phyloP scores from a whole-genome alignment of 805 yeast genomes.

The Lipomyces chichibuensis region DNA sequence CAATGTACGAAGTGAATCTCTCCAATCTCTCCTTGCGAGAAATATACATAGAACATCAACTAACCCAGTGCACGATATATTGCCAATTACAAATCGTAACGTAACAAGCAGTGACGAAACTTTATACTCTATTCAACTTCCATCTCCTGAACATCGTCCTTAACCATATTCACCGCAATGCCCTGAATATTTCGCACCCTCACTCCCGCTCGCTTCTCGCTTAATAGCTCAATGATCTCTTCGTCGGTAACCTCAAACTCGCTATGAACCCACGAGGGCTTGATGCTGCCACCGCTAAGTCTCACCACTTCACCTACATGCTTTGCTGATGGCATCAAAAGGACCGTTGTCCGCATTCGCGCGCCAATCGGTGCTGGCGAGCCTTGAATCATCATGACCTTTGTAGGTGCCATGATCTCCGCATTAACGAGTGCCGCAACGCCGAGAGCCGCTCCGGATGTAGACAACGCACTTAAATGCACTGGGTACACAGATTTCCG shows the following conservation, averaged over 20 bases:
- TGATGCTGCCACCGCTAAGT: constrained; percentile 76
- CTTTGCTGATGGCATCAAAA: constrained; percentile 51
- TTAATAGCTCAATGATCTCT: constrained; percentile 32
- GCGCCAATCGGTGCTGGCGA: constrained; percentile 58
- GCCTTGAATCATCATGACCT: constrained; percentile 25
- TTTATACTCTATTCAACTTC: background rate
- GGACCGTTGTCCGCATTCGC: constrained; percentile 77
- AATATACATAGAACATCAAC: background rate
- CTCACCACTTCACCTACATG: constrained; percentile 63
- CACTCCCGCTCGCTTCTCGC: constrained; percentile 20
- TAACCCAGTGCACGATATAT: background rate
- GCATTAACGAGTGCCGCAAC: constrained; percentile 23
- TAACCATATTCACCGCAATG: constrained; percentile 3
- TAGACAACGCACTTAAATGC: constrained; percentile 48
- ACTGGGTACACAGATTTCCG: constrained; percentile 86
- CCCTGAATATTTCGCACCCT: constrained; percentile 12
- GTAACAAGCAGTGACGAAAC: background rate
- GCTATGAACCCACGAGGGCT: constrained; percentile 90
- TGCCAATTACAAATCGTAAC: background rate
- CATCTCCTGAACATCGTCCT: constrained; percentile 3
- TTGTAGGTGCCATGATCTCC: constrained; percentile 20
- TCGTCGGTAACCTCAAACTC: constrained; percentile 61
- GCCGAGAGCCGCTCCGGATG: constrained; percentile 32
- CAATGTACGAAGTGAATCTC: background rate
- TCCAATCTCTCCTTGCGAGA: background rate